phyloP scores from a whole-genome alignment of 148 eudicot genomes.

The Persicaria tinctoria region DNA sequence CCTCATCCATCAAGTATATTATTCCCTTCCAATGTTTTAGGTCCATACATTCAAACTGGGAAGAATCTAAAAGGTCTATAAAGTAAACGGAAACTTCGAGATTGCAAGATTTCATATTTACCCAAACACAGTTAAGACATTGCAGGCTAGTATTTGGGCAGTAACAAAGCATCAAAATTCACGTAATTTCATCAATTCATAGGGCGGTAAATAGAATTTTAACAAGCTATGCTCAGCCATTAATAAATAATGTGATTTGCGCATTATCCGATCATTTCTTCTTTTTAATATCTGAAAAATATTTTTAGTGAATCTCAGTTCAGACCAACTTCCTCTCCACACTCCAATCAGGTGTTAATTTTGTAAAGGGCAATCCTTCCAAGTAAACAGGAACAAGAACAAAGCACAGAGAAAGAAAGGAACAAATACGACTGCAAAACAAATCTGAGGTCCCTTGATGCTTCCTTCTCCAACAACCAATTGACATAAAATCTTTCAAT shows the following conservation, averaged over 20 bases:
- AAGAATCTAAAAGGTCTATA: not conserved
- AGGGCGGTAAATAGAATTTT: not conserved
- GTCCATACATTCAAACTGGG: constrained; percentile 6
- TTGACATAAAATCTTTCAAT: not conserved
- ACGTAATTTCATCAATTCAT: not conserved
- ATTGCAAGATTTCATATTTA: not conserved
- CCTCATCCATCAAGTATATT: constrained; percentile 9
- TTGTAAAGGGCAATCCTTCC: not conserved
- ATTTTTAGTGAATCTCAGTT: not conserved
- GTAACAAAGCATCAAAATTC: not conserved
- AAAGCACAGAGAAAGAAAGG: not conserved
- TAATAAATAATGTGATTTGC: too few relatives aligned
- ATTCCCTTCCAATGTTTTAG: not conserved
- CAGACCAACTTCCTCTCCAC: not conserved
- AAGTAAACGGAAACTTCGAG: not conserved
- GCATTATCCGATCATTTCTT: too few relatives aligned
- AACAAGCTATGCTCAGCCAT: not conserved
- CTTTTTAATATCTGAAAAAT: too few relatives aligned
- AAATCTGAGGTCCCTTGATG: constrained; percentile 1
- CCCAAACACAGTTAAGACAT: not conserved
- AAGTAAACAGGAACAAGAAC: too few relatives aligned
- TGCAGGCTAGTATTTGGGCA: not conserved
- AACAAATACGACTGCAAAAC: not conserved
- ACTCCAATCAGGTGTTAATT: not conserved
- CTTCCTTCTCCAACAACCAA: not conserved